Percentiles rank a stretch among this genome's conserved stretches.
phyloP scores from a whole-genome alignment of 345 rosid genomes.

The Rhodamnia argentea region DNA sequence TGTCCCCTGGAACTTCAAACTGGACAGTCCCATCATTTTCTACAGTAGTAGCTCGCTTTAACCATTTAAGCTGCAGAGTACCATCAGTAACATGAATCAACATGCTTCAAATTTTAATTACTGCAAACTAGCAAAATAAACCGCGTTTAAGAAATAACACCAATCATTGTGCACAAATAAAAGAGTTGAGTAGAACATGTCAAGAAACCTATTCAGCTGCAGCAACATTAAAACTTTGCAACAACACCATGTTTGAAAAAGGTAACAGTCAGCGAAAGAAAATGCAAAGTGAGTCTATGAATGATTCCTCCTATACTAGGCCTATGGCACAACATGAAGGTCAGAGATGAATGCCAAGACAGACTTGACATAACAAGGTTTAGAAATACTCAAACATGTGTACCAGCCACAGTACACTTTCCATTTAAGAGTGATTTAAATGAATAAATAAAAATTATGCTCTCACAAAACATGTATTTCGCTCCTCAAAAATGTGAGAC shows the following conservation, averaged over 20 bases:
- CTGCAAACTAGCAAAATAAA: neutral
- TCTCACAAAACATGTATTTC: neutral
- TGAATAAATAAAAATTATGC: neutral
- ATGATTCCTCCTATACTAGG: neutral
- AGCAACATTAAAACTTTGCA: neutral
- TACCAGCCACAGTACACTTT: neutral
- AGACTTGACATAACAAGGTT: neutral
- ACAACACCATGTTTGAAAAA: neutral
- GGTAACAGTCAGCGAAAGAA: neutral
- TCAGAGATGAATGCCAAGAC: neutral
- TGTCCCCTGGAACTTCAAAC: conserved; percentile 36
- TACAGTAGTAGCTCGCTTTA: conserved; percentile 24
- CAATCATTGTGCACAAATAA: neutral
- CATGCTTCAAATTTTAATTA: neutral
- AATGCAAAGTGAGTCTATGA: neutral
- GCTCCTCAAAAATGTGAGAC: neutral
- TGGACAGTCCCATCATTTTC: conserved; percentile 44
- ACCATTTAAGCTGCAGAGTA: conserved; percentile 35
- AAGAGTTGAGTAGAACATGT: neutral
- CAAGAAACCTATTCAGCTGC: neutral
- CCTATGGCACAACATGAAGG: neutral
- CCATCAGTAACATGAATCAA: neutral
- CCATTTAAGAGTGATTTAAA: neutral
- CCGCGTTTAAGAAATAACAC: neutral
- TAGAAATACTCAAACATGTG: neutral